Base-by-base conservation (phyloP, 2,329 filamentous ascomycete genomes). In the Bimuria novae-zelandiae region DNA sequence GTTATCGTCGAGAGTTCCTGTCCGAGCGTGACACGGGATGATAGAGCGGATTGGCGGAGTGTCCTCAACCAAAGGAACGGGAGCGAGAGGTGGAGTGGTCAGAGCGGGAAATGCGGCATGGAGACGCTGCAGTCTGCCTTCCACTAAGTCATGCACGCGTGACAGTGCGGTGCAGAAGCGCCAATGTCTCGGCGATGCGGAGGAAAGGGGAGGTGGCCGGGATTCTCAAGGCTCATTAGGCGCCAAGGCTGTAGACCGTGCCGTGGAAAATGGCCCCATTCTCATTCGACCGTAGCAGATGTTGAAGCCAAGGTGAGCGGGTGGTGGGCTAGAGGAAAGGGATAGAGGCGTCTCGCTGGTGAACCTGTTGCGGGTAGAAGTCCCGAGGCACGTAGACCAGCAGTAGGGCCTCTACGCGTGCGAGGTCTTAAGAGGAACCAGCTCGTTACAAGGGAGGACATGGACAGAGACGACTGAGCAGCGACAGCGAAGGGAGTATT, bases 1-100 rank as follows among this genome's bases (percentile, higher is more conserved):
- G 45, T 48, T 16, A 39, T 39, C 14, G 14, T 45, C 21, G 25
- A 48, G 23, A 21, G 21, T 39, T 37, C 21, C 33, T 14, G 14
- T 30, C 21, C 25, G n/a, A 48, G 45, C 33, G 33, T 39, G 19
- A 39, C 14, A 39, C 22, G 12, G 32, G 33, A 39, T 39, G 39
- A 39, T 17, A 17, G 22, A 48, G 45, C 14, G 21, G 33, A 48
- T 48, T 48, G n/a, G 45, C 12, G n/a, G 23, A 40, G 33, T 30
- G 19, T 48, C 14, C 23, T 48, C 33, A 23, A 25, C 33, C 33
- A 35, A 48, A 48, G 32, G 22, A 48, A 17, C 11, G 4, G 11
- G 33, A 7, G 33, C 16, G 7, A 36, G 33, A 36, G 33, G 33
- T 11, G 33, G 33, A 36, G 33, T 19, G 4, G 19, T 36, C 33